Evolutionary conservation across 1,139 yeast species (phyloP).

Genomic region (Williopsis jadinii): DNA sequence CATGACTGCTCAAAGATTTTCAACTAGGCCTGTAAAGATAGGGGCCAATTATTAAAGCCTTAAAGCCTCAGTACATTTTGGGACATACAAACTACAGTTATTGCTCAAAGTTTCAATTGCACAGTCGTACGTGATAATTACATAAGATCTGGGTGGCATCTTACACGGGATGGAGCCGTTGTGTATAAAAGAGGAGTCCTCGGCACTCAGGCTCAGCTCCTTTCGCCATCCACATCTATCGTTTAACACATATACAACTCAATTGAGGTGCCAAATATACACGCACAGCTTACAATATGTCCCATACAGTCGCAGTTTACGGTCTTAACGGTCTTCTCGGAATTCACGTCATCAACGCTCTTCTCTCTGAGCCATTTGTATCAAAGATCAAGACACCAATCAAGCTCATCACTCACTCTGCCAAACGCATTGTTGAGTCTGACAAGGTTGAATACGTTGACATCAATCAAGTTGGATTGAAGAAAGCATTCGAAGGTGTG

Average conservation of each 20-base stretch:
- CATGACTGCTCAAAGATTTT: too few relatives aligned
- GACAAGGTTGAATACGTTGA: constrained; percentile 37
- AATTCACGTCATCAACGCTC: constrained; percentile 37
- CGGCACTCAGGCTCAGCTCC: too few relatives aligned
- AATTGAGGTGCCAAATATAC: neutral
- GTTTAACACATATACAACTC: neutral
- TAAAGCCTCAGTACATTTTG: too few relatives aligned
- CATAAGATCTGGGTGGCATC: too few relatives aligned
- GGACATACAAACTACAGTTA: too few relatives aligned
- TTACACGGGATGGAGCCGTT: too few relatives aligned
- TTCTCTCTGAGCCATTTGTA: constrained; percentile 36
- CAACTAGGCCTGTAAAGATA: too few relatives aligned
- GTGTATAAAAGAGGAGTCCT: too few relatives aligned
- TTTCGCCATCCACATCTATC: too few relatives aligned
- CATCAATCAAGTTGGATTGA: constrained; percentile 28
- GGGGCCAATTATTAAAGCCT: too few relatives aligned
- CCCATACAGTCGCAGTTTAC: constrained; percentile 36
- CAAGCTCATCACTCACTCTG: constrained; percentile 42
- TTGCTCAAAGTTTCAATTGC: too few relatives aligned
- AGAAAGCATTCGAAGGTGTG: constrained; percentile 35
- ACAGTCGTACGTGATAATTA: too few relatives aligned
- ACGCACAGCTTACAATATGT: constrained; percentile 16
- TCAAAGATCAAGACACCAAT: constrained; percentile 42
- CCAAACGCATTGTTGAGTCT: constrained; percentile 29
- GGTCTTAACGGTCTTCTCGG: constrained; percentile 52